Base-by-base conservation (phyloP, 495 filamentous ascomycete species). In the Xylaria flabelliformis region DNA sequence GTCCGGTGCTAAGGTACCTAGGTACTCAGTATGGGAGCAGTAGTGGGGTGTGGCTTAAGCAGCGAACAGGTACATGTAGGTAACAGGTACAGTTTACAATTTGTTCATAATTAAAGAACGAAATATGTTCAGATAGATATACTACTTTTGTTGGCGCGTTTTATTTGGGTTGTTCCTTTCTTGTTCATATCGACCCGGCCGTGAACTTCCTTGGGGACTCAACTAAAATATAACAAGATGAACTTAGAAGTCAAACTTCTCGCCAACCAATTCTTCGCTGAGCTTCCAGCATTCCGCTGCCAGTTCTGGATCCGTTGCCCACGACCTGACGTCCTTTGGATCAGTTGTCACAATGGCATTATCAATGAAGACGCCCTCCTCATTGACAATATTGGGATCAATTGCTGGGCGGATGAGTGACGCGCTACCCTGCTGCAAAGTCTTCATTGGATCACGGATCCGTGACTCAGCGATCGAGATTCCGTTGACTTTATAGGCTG, bases 261-360 rank as follows among this genome's bases (percentile, higher is more conserved):
- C 64, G 44, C 64, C 82, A 39, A 85, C 83, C 65, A 89, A 62
- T 74, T 83, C 75, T 78, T 89, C 86, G 62, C 83, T 86, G 50
- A 86, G 51, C 41, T 75, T 72, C 86, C 85, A 87, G 34, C 84
- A 64, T 74, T 78, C 82, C 72, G 82, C 84, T 3, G 64, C 64
- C 17, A 53, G 29, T 39, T 66, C 64, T 7, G 44, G 44, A 24
- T 66, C 46, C 48, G 82, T 77, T 0, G 87, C 84, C 70, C 85
- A 85, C 36, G 81, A 72, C 48, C 67, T 78, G 44, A 84, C 64
- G 39, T 29, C 72, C 39, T 82, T 78, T 67, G 67, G 70, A 29
- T 80, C 78, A 6, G 74, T 66, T n/a, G 44, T 53, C 44, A 66
- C 39, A 24, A 53, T 66, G 10, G 32, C 46, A 82, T 79, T 69